Evolutionary conservation across 805 yeast genomes (phyloP).

Genomic region (Dipodascopsis tothii): DNA sequence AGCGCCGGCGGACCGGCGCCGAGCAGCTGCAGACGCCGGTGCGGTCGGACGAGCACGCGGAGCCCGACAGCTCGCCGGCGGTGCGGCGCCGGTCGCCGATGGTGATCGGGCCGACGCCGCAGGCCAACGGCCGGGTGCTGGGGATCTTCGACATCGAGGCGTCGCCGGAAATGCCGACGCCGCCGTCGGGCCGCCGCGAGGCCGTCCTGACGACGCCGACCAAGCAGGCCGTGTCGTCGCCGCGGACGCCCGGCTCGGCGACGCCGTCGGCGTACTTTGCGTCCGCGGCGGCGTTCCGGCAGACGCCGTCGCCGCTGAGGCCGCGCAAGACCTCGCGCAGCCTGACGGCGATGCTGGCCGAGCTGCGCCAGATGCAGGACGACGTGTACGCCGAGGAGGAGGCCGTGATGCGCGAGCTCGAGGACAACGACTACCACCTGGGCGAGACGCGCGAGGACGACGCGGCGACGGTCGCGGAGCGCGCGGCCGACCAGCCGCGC

Average conservation of each 20-base stretch:
- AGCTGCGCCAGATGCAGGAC: conserved; percentile 14
- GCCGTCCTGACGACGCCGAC: conserved; percentile 4
- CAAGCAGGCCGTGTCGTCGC: not conserved
- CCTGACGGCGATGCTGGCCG: conserved; percentile 15
- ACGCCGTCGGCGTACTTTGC: conserved; percentile 16
- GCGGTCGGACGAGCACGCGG: not conserved
- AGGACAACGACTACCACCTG: conserved; percentile 9
- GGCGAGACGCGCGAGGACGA: conserved; percentile 17
- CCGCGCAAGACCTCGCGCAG: conserved; percentile 13
- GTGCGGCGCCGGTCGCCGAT: conserved; percentile 1
- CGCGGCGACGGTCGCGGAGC: conserved; percentile 1
- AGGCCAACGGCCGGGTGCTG: conserved; percentile 18
- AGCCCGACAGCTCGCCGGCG: not conserved
- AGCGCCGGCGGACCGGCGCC: not conserved
- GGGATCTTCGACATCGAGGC: conserved; percentile 20
- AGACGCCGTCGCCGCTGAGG: conserved; percentile 21
- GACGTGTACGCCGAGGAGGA: conserved; percentile 16
- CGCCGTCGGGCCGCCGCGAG: not conserved
- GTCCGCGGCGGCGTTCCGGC: not conserved
- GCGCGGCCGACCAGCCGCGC: not conserved
- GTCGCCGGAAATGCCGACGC: not conserved
- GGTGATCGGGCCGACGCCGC: conserved; percentile 25
- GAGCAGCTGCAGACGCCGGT: not conserved
- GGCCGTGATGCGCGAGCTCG: conserved; percentile 14
- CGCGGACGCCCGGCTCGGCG: not conserved